Evolutionary conservation across 768 basidiomycete species (phyloP).

Genomic region (Auriscalpium orientale): DNA sequence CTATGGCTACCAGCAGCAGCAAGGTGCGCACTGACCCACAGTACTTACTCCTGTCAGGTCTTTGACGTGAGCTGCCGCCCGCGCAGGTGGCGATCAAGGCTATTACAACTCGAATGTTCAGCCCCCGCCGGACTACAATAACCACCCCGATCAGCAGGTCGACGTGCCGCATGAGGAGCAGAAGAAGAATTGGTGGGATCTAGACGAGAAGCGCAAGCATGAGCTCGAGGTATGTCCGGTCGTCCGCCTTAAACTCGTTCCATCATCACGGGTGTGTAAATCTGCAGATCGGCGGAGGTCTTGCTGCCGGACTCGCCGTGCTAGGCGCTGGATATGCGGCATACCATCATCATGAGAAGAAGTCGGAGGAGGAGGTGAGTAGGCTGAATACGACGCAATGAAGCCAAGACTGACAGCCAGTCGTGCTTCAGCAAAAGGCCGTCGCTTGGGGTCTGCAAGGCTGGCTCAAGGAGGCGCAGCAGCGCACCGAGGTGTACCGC

Average conservation of each 20-base stretch:
- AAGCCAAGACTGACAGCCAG: no score
- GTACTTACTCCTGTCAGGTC: no score
- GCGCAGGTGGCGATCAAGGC: background rate
- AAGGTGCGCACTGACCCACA: conserved; percentile 4
- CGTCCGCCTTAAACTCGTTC: background rate
- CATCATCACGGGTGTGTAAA: no score
- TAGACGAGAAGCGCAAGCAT: conserved; percentile 50
- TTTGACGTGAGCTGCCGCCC: background rate
- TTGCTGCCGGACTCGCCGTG: conserved; percentile 45
- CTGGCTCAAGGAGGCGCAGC: conserved; percentile 53
- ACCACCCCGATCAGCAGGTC: conserved; percentile 23
- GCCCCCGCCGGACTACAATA: conserved; percentile 14
- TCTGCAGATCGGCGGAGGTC: conserved; percentile 54
- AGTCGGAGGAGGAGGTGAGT: conserved; percentile 47
- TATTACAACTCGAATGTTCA: conserved; percentile 7
- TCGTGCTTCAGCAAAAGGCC: conserved; percentile 36
- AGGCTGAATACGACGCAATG: background rate
- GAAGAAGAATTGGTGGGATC: conserved; percentile 48
- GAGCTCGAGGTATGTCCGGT: conserved; percentile 40
- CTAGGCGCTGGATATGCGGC: conserved; percentile 44
- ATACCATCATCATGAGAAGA: conserved; percentile 49
- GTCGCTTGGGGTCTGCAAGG: conserved; percentile 39
- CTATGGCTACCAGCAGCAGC: conserved; percentile 16
- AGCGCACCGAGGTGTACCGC: conserved; percentile 43
- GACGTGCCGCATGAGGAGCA: conserved; percentile 36